Percentiles rank a stretch among this genome's conserved stretches.
Conservation (phyloP, 1,284 basidiomycete species). For the Xerocomus cyaneibrunnescens region DNA sequence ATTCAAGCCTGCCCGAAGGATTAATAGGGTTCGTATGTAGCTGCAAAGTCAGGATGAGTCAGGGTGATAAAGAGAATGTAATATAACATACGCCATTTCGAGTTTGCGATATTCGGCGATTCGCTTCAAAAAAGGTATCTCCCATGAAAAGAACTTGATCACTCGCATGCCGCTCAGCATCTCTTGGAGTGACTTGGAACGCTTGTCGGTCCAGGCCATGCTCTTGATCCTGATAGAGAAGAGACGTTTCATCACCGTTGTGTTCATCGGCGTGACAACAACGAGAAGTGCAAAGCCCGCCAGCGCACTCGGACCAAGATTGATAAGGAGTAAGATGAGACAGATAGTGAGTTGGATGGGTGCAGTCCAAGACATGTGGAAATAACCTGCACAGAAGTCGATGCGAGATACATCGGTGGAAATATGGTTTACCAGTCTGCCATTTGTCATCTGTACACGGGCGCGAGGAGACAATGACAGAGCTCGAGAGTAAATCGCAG, state of each 20-base stretch:
- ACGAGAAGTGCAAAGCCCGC: slow-evolving; percentile 84
- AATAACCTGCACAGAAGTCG: slow-evolving; percentile 86
- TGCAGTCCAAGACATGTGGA: slow-evolving; percentile 77
- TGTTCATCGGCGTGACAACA: slow-evolving; percentile 63
- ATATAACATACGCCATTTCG: slow-evolving; percentile 61
- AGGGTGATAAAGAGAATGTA: background rate
- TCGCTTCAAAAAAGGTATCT: slow-evolving; percentile 68
- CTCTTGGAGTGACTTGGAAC: slow-evolving; percentile 82
- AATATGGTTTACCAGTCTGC: slow-evolving; percentile 89
- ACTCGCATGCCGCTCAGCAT: slow-evolving; percentile 84
- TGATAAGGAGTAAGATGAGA: slow-evolving; percentile 64
- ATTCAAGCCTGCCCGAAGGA: slow-evolving; percentile 71
- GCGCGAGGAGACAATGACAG: slow-evolving; percentile 79
- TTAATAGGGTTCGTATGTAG: slow-evolving; percentile 73
- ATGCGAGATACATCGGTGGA: slow-evolving; percentile 91
- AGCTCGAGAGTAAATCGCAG: slow-evolving; percentile 82
- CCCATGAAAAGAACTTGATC: slow-evolving; percentile 90
- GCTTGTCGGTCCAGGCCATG: slow-evolving; percentile 91
- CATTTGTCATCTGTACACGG: slow-evolving; percentile 81
- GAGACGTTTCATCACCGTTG: slow-evolving; percentile 70
- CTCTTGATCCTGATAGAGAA: slow-evolving; percentile 72
- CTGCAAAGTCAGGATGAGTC: slow-evolving; percentile 29
- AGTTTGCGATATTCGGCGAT: slow-evolving; percentile 69
- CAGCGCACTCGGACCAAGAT: slow-evolving; percentile 80
- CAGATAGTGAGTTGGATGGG: slow-evolving; percentile 75